Evolutionary conservation across 1,284 basidiomycete species (phyloP).

Genomic region (Cryptococcus sp.): DNA sequence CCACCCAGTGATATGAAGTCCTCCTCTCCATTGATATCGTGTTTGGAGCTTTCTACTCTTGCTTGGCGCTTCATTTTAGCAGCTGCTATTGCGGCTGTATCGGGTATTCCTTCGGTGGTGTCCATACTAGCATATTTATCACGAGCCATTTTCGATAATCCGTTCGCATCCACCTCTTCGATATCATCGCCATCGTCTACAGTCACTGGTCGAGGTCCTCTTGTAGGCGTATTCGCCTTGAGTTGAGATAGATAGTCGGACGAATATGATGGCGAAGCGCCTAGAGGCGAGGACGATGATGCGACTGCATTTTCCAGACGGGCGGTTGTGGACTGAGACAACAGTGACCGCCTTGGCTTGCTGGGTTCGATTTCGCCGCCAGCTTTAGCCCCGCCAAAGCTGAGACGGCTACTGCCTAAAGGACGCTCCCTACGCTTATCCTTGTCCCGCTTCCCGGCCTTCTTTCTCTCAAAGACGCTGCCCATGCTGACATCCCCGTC

Average conservation of each 20-base stretch:
- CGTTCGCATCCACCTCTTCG: conserved; percentile 48
- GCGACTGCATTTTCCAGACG: conserved; percentile 24
- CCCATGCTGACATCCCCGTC: conserved; percentile 22
- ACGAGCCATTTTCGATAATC: conserved; percentile 25
- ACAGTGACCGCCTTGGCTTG: conserved; percentile 44
- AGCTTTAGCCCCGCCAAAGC: conserved; percentile 73
- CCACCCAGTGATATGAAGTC: conserved; percentile 79
- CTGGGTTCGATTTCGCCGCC: conserved; percentile 18
- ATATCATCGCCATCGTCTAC: conserved; percentile 50
- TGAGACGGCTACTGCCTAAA: conserved; percentile 52
- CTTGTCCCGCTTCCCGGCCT: conserved; percentile 38
- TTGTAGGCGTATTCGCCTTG: conserved; percentile 70
- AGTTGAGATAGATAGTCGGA: conserved; percentile 73
- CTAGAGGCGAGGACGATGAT: conserved; percentile 44
- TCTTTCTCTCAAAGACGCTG: conserved; percentile 43
- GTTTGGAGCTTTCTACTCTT: conserved; percentile 52
- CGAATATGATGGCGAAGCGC: conserved; percentile 59
- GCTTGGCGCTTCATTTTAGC: conserved; percentile 74
- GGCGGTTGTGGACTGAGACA: conserved; percentile 38
- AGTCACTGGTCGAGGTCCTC: conserved; percentile 48
- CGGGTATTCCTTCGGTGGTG: conserved; percentile 60
- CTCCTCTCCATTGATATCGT: conserved; percentile 49
- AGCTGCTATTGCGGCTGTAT: conserved; percentile 67
- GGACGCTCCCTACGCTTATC: conserved; percentile 50
- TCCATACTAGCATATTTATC: conserved; percentile 44